phyloP scores from a whole-genome alignment of 2,329 filamentous ascomycete genomes.

The Penicillium fuscoglaucum region DNA sequence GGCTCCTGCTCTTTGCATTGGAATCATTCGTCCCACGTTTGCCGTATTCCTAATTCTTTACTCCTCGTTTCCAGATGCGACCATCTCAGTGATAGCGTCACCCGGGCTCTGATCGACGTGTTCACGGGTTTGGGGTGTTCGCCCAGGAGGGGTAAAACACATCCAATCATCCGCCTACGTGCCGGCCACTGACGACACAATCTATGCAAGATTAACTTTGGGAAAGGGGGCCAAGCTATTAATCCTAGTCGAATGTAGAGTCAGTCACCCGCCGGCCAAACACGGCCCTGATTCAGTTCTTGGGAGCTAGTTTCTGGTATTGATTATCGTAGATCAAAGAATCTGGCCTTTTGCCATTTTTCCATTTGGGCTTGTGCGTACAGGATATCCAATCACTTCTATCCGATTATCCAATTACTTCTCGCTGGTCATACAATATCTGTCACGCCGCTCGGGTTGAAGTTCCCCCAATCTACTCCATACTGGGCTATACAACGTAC shows the following conservation, averaged over 20 bases:
- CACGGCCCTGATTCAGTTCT: neutral
- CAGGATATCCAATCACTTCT: neutral
- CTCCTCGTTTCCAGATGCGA: neutral
- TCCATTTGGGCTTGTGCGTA: neutral
- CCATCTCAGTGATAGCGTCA: neutral
- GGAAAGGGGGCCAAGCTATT: constrained; percentile 3
- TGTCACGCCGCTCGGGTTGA: neutral
- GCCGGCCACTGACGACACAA: constrained; percentile 7
- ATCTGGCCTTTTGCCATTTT: neutral
- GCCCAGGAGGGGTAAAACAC: constrained; percentile 4
- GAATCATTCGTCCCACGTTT: neutral
- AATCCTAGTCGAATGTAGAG: neutral
- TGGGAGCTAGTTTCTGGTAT: neutral
- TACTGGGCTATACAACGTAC: neutral
- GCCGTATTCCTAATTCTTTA: neutral
- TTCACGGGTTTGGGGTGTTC: neutral
- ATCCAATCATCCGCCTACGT: constrained; percentile 13
- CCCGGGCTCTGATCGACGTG: constrained; percentile 3
- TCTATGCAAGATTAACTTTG: constrained; percentile 23
- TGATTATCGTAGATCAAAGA: neutral
- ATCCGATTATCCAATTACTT: neutral
- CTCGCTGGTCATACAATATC: neutral
- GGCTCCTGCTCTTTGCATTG: neutral
- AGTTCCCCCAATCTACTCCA: neutral
- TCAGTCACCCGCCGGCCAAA: neutral